phyloP scores from a whole-genome alignment of 2,329 filamentous ascomycete species.

The Fusarium sp. region DNA sequence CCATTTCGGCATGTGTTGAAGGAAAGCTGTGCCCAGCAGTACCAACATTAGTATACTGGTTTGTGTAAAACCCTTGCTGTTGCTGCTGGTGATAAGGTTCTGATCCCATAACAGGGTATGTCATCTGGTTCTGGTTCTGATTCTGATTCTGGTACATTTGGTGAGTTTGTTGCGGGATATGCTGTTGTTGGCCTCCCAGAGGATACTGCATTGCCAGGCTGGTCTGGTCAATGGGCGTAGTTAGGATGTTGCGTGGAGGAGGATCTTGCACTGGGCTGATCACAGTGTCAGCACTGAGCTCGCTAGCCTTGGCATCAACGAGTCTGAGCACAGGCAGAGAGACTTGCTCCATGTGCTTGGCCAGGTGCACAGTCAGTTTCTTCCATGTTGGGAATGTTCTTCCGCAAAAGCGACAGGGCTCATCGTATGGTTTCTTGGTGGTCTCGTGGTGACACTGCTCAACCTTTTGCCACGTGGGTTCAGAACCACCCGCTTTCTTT shows the following conservation, averaged over 20 bases:
- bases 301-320: conserved; percentile 61
- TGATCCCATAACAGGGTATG: conserved; percentile 48
- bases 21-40: conserved; percentile 49
- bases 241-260: conserved; percentile 51
- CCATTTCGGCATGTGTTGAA: conserved; percentile 45
- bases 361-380: conserved; percentile 92
- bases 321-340: conserved; percentile 81
- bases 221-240: conserved; percentile 47
- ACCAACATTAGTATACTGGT: conserved; percentile 49
- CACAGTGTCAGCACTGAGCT: conserved; percentile 71
- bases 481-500: conserved; percentile 68
- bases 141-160: conserved; percentile 40
- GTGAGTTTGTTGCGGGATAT: conserved; percentile 35
- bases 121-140: conserved; percentile 39
- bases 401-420: conserved; percentile 89
- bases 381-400: conserved; percentile 88
- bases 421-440: conserved; percentile 73
- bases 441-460: conserved; percentile 83
- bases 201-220: conserved; percentile 42
- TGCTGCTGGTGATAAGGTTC: conserved; percentile 42
- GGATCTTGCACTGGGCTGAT: conserved; percentile 76
- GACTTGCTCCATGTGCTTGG: conserved; percentile 94
- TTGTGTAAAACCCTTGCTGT: conserved; percentile 42
- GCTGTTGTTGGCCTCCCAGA: conserved; percentile 36
- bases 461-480: conserved; percentile 81